phyloP scores from a whole-genome alignment of 305 asterid species.

The Striga hermonthica region DNA sequence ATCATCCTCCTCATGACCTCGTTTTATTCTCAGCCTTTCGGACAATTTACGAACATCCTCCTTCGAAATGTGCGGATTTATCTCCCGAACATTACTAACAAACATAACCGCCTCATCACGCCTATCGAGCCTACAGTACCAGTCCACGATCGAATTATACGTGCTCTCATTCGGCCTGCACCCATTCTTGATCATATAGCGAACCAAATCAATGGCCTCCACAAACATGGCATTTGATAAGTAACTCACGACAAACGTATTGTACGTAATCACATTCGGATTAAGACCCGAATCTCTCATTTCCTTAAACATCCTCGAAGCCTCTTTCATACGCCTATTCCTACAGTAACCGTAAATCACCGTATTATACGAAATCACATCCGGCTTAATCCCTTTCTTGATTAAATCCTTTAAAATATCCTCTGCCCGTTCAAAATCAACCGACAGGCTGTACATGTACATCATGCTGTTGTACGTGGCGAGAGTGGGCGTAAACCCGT shows the following conservation, averaged over 20 bases:
- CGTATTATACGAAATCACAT: conserved; percentile 76
- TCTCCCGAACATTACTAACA: conserved; percentile 50
- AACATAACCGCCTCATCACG: conserved; percentile 75
- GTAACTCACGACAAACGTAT: conserved; percentile 72
- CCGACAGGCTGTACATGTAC: conserved; percentile 84
- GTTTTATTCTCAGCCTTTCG: conserved; percentile 45
- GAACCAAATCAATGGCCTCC: conserved; percentile 76
- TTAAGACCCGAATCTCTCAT: conserved; percentile 55
- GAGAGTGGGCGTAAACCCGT: conserved; percentile 67
- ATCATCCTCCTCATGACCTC: conserved; percentile 16
- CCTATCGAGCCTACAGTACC: conserved; percentile 61
- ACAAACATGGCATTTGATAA: conserved; percentile 73
- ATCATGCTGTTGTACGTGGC: conserved; percentile 82
- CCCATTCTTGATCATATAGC: conserved; percentile 76
- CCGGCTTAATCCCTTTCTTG: conserved; percentile 63
- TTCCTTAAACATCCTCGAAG: conserved; percentile 68
- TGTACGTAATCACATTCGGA: conserved; percentile 82
- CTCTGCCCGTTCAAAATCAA: conserved; percentile 59
- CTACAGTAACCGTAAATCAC: conserved; percentile 84
- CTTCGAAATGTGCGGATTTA: conserved; percentile 62
- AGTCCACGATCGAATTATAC: conserved; percentile 71
- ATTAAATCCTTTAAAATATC: conserved; percentile 63
- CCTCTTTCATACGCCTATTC: conserved; percentile 72
- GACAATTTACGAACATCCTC: conserved; percentile 68
- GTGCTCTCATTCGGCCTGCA: conserved; percentile 85